These are phyloP conservation scores for Biscutella auriculata DNA, from an alignment of 441 rosid species.

Conservation along the genomic window DNA sequence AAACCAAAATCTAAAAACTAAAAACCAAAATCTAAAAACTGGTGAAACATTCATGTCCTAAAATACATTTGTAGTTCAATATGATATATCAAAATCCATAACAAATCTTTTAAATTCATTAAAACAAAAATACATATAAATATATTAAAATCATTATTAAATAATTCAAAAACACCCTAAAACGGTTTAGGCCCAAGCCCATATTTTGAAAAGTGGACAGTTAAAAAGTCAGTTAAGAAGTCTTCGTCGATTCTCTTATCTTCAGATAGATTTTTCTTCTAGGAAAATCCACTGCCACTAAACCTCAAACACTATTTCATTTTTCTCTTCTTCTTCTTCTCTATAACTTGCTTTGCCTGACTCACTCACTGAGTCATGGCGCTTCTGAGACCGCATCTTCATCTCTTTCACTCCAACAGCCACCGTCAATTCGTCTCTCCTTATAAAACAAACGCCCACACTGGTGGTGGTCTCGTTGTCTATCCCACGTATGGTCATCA, in stretches of 20 bases:
- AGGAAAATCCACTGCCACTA: constrained; percentile 15
- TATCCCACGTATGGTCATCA: constrained; percentile 21
- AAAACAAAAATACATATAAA: too few species aligned
- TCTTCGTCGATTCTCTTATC: constrained; percentile 44
- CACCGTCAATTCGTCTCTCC: constrained; percentile 17
- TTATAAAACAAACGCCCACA: constrained; percentile 1
- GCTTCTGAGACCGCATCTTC: constrained; percentile 41
- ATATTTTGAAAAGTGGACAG: background rate
- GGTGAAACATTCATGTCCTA: too few species aligned
- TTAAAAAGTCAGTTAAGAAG: constrained; percentile 28
- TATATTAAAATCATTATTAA: too few species aligned
- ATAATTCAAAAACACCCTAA: too few species aligned
- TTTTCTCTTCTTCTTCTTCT: background rate
- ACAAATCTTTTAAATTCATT: too few species aligned
- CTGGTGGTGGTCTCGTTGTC: constrained; percentile 9
- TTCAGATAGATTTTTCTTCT: constrained; percentile 8
- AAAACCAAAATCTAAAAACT: too few species aligned
- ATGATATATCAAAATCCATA: too few species aligned
- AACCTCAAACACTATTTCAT: background rate
- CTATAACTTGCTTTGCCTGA: constrained; percentile 21
- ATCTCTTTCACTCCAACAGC: constrained; percentile 35
- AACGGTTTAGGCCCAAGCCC: background rate
- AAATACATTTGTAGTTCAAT: too few species aligned
- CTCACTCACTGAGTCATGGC: constrained; percentile 64
- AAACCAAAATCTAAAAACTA: too few species aligned